Evolutionary conservation across 257 asterid genomes (phyloP), one percentile per base, ranked within the genome.

Genomic region (Penstemon eatonii): DNA sequence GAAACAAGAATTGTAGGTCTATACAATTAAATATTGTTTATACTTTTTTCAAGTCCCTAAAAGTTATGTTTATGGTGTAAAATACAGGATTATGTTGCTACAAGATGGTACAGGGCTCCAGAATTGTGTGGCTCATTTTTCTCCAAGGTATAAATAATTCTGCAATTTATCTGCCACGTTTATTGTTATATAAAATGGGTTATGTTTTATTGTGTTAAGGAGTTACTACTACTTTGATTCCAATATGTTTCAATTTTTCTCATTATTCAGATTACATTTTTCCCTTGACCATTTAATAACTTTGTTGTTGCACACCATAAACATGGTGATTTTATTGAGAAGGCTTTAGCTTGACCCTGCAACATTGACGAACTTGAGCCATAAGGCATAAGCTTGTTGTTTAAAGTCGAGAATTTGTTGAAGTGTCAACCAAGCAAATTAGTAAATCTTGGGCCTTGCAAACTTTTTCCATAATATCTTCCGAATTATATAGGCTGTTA

Each of bases 31-130:
- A 7, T 51, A 12, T 5, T 52, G 11, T 18, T 5, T n/a, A 25
- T 46, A 38, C 53, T 46, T 33, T 39, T 43, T 18, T 18, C 52
- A 52, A 38, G 9, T 13, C 47, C 19, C 10, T 72, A 0, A 55
- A 59, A 37, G 46, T 56, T 67, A 45, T 59, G 12, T 18, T 74
- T 40, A 12, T 55, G 56, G 45, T 70, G 54, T 11, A 19, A 38
- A 51, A 41, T 62, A 67, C 88, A 90, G 96, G 96, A 90, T 73
- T 90, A 90, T 57, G 96, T 90, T 66, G 96, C 96, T 63, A 87
- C 96, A 51, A 87, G 96, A 77, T 90, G 96, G 96, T 90, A 90
- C 64, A 87, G 95, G 58, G 95, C 96, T 77, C 96, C 96, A 51
- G 96, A 90, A 71, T 80, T 87, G 68, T 90, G 96, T 60, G 96